A percentile compares a stretch with the other conserved stretches of the same genome.
Conservation (phyloP, 805 yeast species). For the Blastobotrys parvus region DNA sequence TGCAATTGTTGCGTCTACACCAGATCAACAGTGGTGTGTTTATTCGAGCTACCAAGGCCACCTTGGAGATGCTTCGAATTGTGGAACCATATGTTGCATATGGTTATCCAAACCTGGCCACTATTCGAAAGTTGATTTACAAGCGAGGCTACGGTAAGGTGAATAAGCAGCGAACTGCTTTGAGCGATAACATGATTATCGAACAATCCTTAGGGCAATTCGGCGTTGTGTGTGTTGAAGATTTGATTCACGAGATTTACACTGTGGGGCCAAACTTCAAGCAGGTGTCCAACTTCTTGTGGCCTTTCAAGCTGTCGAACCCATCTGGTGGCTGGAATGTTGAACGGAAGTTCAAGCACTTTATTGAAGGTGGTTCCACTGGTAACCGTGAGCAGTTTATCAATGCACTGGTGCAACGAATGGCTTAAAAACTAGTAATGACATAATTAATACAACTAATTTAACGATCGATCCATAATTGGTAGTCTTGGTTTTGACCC, state of each 20-base stretch:
- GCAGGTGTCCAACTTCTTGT: conserved; percentile 77
- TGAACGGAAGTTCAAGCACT: conserved; percentile 73
- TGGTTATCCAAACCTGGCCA: conserved; percentile 71
- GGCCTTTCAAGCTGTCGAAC: conserved; percentile 80
- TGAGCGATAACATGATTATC: conserved; percentile 61
- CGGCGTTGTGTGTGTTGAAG: conserved; percentile 70
- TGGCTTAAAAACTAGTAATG: conserved; percentile 40
- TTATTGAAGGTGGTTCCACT: conserved; percentile 77
- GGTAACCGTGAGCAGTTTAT: conserved; percentile 79
- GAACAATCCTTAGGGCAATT: conserved; percentile 65
- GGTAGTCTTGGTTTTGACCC: conserved; percentile 45
- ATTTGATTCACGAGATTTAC: conserved; percentile 73
- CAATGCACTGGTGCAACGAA: conserved; percentile 63
- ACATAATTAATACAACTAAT: background rate
- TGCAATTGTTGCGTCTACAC: conserved; percentile 68
- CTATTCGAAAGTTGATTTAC: conserved; percentile 68
- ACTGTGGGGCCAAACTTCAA: conserved; percentile 81
- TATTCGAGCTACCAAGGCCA: conserved; percentile 72
- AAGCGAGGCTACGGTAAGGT: conserved; percentile 82
- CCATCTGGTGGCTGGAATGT: conserved; percentile 80
- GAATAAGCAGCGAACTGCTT: conserved; percentile 68
- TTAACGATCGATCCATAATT: conserved; percentile 25
- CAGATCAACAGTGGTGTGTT: conserved; percentile 77
- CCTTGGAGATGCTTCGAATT: conserved; percentile 64
- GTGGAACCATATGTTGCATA: conserved; percentile 77